Base-by-base conservation (phyloP, 2,329 filamentous ascomycete species). In the Colletotrichum australisinense region DNA sequence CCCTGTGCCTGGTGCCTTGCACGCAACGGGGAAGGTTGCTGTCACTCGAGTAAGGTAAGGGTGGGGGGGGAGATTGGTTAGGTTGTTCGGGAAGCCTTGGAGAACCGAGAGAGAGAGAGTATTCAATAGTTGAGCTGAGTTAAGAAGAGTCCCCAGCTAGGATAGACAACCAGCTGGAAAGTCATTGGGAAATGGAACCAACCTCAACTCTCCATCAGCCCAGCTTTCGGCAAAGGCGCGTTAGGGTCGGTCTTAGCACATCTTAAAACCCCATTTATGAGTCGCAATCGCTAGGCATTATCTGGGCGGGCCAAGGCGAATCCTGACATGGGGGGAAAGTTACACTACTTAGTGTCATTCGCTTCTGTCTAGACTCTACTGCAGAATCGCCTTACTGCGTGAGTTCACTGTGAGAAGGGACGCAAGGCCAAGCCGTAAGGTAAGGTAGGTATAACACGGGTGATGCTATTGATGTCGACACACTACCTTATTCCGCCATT, bases 191-290 rank as follows among this genome's bases (percentile, higher is more conserved):
- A 42, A 19, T 42, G 38, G 16, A n/a, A 49, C 42, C 8, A 49
- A 49, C 42, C 42, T 19, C 42, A 49, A 56, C 32, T 22, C 42
- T 30, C 57, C 24, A 19, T 49, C 49, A 68, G 64, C 64, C 57
- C 46, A 72, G 65, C 64, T 58, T 58, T 72, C 55, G 55, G 64
- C 55, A 57, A 67, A 67, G 64, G 64, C 55, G 64, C 53, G 56
- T 67, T 60, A 52, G 56, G 16, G 60, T 26, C 42, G 12, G 12
- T 63, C 58, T 72, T 53, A 46, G 69, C 69, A 59, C 59, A 63
- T 69, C 69, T 69, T 69, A 69, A 69, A 12, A 63, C 65, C 65
- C 65, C 69, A 53, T 63, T 24, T 72, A 69, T 72, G 66, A 52
- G 69, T 69, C 69, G 65, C 53, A 63, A n/a, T 53, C 56, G 63